These are phyloP conservation scores for Trypanosoma melophagium DNA, from an alignment of 208 protist species.

Conservation along the genomic window DNA sequence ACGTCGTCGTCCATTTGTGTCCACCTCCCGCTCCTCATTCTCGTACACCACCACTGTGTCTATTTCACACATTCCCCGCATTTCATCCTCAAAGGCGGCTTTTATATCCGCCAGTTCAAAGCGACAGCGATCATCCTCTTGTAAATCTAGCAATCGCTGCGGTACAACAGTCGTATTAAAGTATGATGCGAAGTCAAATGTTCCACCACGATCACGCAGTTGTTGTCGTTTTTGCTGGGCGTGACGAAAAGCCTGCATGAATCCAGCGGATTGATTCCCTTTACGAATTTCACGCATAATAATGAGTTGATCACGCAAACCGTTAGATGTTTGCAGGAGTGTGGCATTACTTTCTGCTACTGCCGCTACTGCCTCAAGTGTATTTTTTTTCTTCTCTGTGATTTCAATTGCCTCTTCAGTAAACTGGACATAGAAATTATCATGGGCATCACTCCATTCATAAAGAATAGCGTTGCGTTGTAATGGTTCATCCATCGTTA, in stretches of 20 bases:
- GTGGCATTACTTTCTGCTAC: too few species aligned
- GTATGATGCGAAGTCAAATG: conserved; percentile 52
- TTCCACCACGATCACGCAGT: conserved; percentile 15
- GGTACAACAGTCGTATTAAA: conserved; percentile 44
- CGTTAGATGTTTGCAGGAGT: too few species aligned
- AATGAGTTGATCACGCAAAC: conserved; percentile 11
- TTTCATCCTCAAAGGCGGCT: conserved; percentile 39
- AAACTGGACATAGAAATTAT: conserved; percentile 47
- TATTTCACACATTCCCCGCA: conserved; percentile 30
- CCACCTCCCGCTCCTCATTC: conserved; percentile 42
- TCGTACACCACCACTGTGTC: conserved; percentile 45
- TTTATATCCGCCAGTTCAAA: conserved; percentile 64
- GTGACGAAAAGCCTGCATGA: conserved; percentile 34
- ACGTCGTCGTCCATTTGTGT: conserved; percentile 16
- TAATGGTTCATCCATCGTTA: conserved; percentile 43
- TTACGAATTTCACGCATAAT: conserved; percentile 26
- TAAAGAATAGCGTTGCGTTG: conserved; percentile 44
- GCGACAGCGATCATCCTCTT: conserved; percentile 61
- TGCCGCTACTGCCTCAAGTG: not conserved
- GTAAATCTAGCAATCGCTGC: conserved; percentile 50
- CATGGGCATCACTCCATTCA: conserved; percentile 46
- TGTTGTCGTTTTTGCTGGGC: conserved; percentile 11
- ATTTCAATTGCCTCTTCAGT: conserved; percentile 23
- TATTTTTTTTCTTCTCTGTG: conserved; percentile 3
- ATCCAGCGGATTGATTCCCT: conserved; percentile 46